Conservation (phyloP, 2,329 filamentous ascomycete species). For the Xylariaceae sp. region DNA sequence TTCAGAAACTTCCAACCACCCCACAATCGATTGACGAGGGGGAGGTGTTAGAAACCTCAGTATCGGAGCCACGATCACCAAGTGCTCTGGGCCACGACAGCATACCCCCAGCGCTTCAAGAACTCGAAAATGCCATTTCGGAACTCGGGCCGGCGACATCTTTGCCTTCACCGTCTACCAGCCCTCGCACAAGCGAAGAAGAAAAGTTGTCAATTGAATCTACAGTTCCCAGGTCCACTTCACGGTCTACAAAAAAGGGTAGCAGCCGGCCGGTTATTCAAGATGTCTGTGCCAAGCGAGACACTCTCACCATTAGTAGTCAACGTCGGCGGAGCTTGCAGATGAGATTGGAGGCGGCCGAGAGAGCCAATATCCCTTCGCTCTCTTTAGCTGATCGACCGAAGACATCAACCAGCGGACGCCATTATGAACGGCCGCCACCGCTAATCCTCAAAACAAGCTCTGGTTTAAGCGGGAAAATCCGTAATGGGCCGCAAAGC, state of each 20-base stretch:
- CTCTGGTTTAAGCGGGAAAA: constrained; percentile 2
- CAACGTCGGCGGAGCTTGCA: constrained; percentile 46
- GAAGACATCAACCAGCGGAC: constrained; percentile 24
- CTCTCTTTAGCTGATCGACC: constrained; percentile 15
- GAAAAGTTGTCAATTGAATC: constrained; percentile 31
- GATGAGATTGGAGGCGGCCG: constrained; percentile 41
- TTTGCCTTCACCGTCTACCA: constrained; percentile 43
- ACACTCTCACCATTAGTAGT: constrained; percentile 46
- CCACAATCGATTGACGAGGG: constrained; percentile 34
- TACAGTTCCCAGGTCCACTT: constrained; percentile 10
- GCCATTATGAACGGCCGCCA: constrained; percentile 15
- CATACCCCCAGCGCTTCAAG: constrained; percentile 24
- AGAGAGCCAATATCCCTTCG: constrained; percentile 1
- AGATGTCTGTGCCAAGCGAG: constrained; percentile 47
- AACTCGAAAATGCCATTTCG: constrained; percentile 22
- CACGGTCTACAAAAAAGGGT: constrained; percentile 2
- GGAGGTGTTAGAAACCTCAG: constrained; percentile 17
- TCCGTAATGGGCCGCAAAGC: constrained; percentile 15
- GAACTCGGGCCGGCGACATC: constrained; percentile 31
- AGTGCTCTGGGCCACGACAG: constrained; percentile 28
- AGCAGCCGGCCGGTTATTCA: constrained; percentile 41
- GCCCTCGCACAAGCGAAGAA: constrained; percentile 40
- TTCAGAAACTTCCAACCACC: constrained; percentile 34
- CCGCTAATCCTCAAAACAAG: constrained; percentile 17
- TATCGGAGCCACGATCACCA: constrained; percentile 20